Evolutionary conservation across 768 basidiomycete species (phyloP), one percentile per base, ranked within the genome.

Genomic region (Leccinum disarticulatum): DNA sequence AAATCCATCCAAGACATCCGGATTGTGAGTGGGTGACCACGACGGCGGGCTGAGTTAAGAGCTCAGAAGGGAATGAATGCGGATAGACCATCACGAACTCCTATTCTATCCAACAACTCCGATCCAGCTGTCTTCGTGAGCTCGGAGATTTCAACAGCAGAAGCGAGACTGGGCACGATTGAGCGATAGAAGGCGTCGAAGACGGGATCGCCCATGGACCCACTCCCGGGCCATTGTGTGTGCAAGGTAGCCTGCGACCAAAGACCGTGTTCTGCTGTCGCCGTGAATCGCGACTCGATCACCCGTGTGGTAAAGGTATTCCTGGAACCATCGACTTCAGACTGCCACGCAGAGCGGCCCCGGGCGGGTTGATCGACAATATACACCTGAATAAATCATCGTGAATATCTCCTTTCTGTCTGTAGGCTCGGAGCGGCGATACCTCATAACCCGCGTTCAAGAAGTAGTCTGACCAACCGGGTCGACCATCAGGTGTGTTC

Each of bases 391-490:
- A 52, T n/a, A 27, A 33, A 61, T 25, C 17, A 27, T 38, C 31
- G 17, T 62, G 52, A 61, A 25, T 25, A 28, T 22, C 31, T 33
- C 8, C n/a, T 41, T 43, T n/a, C 38, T 22, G 30, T 41, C 8
- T 19, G 30, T 17, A 10, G 19, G 13, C 2, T 22, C 9, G 15
- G 19, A 25, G 3, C 8, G 10, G 38, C 27, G 36, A 56, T 64
- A 83, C 82, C 71, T 83, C 81, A 59, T 81, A 83, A 38, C 81
- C 82, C 63, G 79, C 61, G 53, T 74, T 68, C 58, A 83, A 64
- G 56, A 84, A 81, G 66, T 80, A 82, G 68, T 84, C 82, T n/a
- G 79, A 79, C 82, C 83, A 84, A n/a, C 83, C 82, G 10, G 74
- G 66, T 61, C 81, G 74, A 27, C 80, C 81, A 64, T 84, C 83